Evolutionary conservation across 2,329 filamentous ascomycete species (phyloP), one percentile per base, ranked within the genome.

Genomic region (Cladobotryum protrusum): DNA sequence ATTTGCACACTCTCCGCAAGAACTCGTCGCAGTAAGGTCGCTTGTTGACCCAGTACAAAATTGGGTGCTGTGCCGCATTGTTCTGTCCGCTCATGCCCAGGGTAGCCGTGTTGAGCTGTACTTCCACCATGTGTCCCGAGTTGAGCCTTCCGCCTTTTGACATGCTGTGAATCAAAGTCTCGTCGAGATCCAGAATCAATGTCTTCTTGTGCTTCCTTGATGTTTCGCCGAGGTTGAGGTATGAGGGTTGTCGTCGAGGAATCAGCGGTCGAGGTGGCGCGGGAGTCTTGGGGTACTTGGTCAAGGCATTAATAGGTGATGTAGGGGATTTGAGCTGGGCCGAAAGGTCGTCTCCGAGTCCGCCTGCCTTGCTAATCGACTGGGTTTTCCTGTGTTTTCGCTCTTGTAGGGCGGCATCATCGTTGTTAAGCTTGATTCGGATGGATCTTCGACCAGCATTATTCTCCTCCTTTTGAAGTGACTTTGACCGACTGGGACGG

Each of bases 41-140:
- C 71, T 99, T 97, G 72, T 99, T 93, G 46, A 99, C 93, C 74
- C 96, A 99, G 73, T 99, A 99, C 54, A 99, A 72, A 58, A 99
- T 97, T 1, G 93, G 93, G 64, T 99, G 91, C 63, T 96, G 92
- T 37, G 90, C 89, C 43, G 64, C 64, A 18, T 61, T 63, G 7
- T 87, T 89, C 57, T 83, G 79, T 20, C 85, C 83, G 32, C 81
- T 83, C 43, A 81, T 79, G 48, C 82, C 84, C 41, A 89, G 79
- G 49, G 82, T 72, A 54, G 82, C 83, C 51, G 85, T 85, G 65
- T 87, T 88, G 53, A 96, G 78, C 61, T 90, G 90, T 56, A 99
- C 93, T 72, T 99, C 93, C 47, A 99, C 91, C 93, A 99, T 99
- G 70, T 99, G 93, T 15, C 93, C 93, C 17, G 89, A 92, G 61